Conservation (phyloP, 1,284 basidiomycete genomes). For the Apiotrichum veenhuisii region DNA sequence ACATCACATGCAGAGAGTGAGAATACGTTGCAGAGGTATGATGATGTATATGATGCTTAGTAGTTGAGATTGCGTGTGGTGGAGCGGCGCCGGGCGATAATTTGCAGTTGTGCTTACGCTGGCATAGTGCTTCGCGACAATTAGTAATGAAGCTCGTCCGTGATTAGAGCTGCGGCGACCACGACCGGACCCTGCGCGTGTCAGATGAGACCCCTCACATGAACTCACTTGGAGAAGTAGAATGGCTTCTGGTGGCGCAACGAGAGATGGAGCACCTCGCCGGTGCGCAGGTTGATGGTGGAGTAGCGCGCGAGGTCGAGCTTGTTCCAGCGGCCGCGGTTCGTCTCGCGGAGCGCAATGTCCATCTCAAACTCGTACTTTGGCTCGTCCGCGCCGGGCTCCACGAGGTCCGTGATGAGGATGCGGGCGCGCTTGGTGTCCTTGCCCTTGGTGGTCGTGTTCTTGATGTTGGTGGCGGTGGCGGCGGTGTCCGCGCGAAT, state of each 20-base stretch:
- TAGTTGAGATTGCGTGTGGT: not conserved
- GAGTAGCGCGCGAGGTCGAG: slow-evolving; percentile 72
- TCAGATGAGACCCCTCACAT: not conserved
- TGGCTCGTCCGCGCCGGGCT: slow-evolving; percentile 41
- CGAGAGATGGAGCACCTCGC: slow-evolving; percentile 66
- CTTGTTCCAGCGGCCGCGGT: slow-evolving; percentile 80
- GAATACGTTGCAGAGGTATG: not conserved
- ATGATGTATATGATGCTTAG: slow-evolving; percentile 1
- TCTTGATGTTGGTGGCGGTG: no score
- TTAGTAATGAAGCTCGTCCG: slow-evolving; percentile 4
- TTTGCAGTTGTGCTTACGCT: no score
- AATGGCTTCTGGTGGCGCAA: slow-evolving; percentile 82
- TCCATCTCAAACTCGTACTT: slow-evolving; percentile 84
- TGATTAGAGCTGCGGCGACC: slow-evolving; percentile 5
- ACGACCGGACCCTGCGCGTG: slow-evolving; percentile 22
- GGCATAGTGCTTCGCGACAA: no score
- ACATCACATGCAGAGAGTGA: not conserved
- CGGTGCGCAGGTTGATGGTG: slow-evolving; percentile 67
- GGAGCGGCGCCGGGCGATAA: no score
- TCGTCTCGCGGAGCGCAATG: slow-evolving; percentile 69
- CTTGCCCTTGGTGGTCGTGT: not conserved
- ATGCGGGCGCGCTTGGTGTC: slow-evolving; percentile 16
- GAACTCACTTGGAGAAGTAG: slow-evolving; percentile 74
- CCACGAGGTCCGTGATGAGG: slow-evolving; percentile 40
- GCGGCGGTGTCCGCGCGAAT: no score